Conservation (phyloP, 192 early-diverging fungal genomes). For the Glomus cerebriforme region DNA sequence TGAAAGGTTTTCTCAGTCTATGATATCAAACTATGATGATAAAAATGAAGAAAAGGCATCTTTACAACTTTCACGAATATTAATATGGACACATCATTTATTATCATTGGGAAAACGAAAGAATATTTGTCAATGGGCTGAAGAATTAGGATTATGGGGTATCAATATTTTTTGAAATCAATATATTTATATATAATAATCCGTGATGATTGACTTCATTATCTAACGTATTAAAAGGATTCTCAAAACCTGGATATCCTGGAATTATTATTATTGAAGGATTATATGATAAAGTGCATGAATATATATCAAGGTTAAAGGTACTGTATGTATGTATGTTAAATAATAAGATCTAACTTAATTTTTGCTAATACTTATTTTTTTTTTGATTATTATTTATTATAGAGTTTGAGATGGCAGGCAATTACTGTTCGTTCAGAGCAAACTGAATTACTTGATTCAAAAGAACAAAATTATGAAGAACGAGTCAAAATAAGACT, state of each 20-base stretch:
- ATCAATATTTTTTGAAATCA: neutral
- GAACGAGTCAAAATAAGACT: neutral
- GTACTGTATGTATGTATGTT: too few species aligned
- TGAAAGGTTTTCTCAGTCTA: neutral
- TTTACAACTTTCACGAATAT: neutral
- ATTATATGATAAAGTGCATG: conserved; percentile 8
- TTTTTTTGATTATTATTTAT: too few species aligned
- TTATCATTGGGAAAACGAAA: conserved; percentile 5
- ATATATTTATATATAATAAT: neutral
- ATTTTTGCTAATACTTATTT: neutral
- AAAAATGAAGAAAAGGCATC: neutral
- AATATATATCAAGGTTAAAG: neutral
- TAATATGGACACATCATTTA: conserved; percentile 16
- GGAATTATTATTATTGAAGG: conserved; percentile 16
- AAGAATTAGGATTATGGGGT: conserved; percentile 16
- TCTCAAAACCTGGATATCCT: conserved; percentile 11
- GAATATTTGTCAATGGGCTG: conserved; percentile 6
- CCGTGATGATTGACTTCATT: too few species aligned
- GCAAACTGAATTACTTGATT: neutral
- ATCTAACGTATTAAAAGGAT: neutral
- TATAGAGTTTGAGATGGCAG: conserved; percentile 7
- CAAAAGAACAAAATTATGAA: neutral
- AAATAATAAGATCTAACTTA: neutral
- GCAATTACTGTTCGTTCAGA: conserved; percentile 10
- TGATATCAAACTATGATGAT: neutral